phyloP scores from a whole-genome alignment of 768 basidiomycete species.

The Boletus pseudopeckii region DNA sequence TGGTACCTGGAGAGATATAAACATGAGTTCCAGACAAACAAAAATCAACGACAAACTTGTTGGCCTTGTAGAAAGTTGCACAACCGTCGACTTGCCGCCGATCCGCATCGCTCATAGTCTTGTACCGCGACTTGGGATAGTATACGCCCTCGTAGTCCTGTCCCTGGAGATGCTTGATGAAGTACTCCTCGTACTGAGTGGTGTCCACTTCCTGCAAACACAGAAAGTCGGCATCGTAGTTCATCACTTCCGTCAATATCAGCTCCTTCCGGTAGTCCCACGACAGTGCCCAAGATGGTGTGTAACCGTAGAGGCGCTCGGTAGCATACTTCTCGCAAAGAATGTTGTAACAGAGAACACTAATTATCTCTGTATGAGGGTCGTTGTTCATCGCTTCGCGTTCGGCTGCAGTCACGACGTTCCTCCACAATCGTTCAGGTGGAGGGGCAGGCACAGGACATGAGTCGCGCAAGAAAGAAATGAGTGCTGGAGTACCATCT shows the following conservation, averaged over 20 bases:
- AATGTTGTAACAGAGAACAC: conserved; percentile 88
- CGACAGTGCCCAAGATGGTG: conserved; percentile 92
- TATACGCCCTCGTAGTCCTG: conserved; percentile 89
- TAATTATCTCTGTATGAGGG: conserved; percentile 70
- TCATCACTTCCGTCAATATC: conserved; percentile 80
- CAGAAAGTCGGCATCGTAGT: conserved; percentile 81
- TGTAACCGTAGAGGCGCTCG: conserved; percentile 88
- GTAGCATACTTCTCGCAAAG: conserved; percentile 91
- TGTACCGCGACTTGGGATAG: conserved; percentile 88
- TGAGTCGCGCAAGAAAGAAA: conserved; percentile 90
- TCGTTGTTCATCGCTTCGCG: conserved; percentile 60
- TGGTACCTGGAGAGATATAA: conserved; percentile 59
- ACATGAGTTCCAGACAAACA: background rate
- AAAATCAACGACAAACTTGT: conserved; percentile 57
- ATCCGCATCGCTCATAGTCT: conserved; percentile 88
- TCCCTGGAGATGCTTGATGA: conserved; percentile 64
- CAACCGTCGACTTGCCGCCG: conserved; percentile 90
- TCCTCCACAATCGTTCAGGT: conserved; percentile 76
- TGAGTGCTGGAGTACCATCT: conserved; percentile 88
- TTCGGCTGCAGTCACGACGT: conserved; percentile 55
- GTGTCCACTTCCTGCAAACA: conserved; percentile 96
- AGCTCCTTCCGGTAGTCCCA: conserved; percentile 93
- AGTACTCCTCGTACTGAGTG: conserved; percentile 89
- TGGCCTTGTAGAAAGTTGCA: conserved; percentile 90
- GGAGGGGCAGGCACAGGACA: conserved; percentile 79